Conservation (phyloP, 148 eudicot species). For the Euryodendron excelsum region DNA sequence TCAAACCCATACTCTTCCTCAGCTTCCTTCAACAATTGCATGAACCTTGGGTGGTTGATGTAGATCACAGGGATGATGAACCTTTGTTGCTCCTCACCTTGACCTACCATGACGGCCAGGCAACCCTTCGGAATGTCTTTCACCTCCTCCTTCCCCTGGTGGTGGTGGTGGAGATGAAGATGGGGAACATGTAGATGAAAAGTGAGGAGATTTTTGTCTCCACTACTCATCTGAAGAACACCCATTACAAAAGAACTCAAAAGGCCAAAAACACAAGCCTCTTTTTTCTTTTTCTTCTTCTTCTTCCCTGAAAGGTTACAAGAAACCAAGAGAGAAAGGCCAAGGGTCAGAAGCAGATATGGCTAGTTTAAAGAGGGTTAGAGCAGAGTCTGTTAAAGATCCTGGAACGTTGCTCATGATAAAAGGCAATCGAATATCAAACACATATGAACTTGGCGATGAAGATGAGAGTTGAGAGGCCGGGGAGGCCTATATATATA, state of each 20-base stretch:
- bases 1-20: slow-evolving; percentile 90
- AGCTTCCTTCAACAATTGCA: slow-evolving; percentile 68
- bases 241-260: not conserved
- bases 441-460: slow-evolving; percentile 4
- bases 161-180: slow-evolving; percentile 38
- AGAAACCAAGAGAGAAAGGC: slow-evolving; percentile 61
- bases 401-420: slow-evolving; percentile 82
- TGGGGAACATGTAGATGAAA: slow-evolving; percentile 43
- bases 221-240: slow-evolving; percentile 44
- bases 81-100: slow-evolving; percentile 63
- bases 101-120: slow-evolving; percentile 73
- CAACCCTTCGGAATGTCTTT: slow-evolving; percentile 73
- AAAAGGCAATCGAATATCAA: not conserved
- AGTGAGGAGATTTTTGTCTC: slow-evolving; percentile 36
- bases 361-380: slow-evolving; percentile 60
- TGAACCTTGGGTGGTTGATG: slow-evolving; percentile 74
- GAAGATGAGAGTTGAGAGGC: not conserved
- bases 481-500: slow-evolving; percentile 4
- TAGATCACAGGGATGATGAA: slow-evolving; percentile 71
- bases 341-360: slow-evolving; percentile 83
- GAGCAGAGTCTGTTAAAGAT: slow-evolving; percentile 63
- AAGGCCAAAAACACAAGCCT: not conserved
- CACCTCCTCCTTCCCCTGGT: slow-evolving; percentile 23
- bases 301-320: slow-evolving; percentile 16
- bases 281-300: not conserved